Conservation (phyloP, 352 stramenopile species). For the Peronosclerospora sorghi region DNA sequence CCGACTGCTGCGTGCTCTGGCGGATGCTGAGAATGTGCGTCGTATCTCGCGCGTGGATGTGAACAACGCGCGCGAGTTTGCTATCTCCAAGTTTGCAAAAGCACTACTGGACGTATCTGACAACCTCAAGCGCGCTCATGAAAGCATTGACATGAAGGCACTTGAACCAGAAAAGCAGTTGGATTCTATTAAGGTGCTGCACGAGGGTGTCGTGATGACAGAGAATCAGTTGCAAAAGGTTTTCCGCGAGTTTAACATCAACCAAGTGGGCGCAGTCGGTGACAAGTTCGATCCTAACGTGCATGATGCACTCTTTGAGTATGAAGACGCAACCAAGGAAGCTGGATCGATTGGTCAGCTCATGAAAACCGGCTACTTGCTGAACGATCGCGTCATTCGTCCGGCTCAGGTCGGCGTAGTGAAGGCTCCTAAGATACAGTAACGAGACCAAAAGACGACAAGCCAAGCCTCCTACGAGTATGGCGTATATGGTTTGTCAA, state of each 20-base stretch:
- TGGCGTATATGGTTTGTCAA: conserved; percentile 2
- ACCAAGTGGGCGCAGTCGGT: conserved; percentile 85
- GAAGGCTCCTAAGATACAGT: conserved; percentile 39
- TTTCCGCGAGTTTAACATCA: conserved; percentile 88
- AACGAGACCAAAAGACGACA: conserved; percentile 1
- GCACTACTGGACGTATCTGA: conserved; percentile 95
- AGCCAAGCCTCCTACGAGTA: not conserved
- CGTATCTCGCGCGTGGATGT: conserved; percentile 91
- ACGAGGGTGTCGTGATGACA: conserved; percentile 91
- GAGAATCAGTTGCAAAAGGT: conserved; percentile 92
- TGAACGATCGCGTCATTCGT: conserved; percentile 93
- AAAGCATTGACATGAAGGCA: conserved; percentile 72
- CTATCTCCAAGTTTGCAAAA: conserved; percentile 95
- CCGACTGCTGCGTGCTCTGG: conserved; percentile 83
- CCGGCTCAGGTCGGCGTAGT: conserved; percentile 92
- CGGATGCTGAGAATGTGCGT: conserved; percentile 97
- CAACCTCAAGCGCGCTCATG: conserved; percentile 92
- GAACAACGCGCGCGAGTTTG: conserved; percentile 88
- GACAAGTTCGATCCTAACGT: conserved; percentile 98
- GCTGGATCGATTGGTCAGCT: conserved; percentile 92
- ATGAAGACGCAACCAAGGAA: conserved; percentile 84
- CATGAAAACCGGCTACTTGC: conserved; percentile 93
- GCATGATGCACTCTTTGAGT: conserved; percentile 97
- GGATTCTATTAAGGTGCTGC: conserved; percentile 56
- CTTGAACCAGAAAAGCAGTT: conserved; percentile 59